These are phyloP conservation scores for Ceratocystis colombiana DNA, from an alignment of 2,329 filamentous ascomycete genomes.

Conservation along the genomic window DNA sequence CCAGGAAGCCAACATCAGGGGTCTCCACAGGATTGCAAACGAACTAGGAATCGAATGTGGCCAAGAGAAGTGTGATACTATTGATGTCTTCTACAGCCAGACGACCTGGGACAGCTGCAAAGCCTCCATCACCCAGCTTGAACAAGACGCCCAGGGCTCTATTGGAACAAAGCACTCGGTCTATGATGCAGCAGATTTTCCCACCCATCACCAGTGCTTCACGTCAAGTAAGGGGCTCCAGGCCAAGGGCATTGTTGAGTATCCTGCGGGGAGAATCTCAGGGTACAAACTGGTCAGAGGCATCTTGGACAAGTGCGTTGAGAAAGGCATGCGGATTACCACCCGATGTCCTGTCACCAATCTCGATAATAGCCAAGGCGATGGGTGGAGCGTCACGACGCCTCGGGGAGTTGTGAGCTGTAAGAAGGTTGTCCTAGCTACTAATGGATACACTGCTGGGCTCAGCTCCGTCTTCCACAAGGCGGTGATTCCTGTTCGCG, in stretches of 20 bases:
- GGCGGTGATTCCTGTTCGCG: conserved; percentile 28
- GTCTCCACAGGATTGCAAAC: conserved; percentile 24
- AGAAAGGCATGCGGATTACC: conserved; percentile 20
- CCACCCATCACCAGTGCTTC: conserved; percentile 15
- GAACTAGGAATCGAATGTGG: conserved; percentile 25
- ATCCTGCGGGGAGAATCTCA: conserved; percentile 23
- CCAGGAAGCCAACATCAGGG: conserved; percentile 25
- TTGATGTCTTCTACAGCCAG: conserved; percentile 22
- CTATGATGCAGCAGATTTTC: conserved; percentile 4
- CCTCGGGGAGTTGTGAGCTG: conserved; percentile 27
- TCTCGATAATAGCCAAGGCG: neutral
- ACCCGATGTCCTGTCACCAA: conserved; percentile 21
- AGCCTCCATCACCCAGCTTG: conserved; percentile 17
- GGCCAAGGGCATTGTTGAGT: conserved; percentile 20
- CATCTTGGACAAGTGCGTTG: conserved; percentile 20
- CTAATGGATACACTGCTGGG: conserved; percentile 30
- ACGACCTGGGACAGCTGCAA: conserved; percentile 20
- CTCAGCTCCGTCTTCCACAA: conserved; percentile 25
- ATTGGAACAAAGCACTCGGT: conserved; percentile 1
- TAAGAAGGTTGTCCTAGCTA: conserved; percentile 29
- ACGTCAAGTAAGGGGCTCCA: conserved; percentile 7
- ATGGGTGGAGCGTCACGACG: conserved; percentile 26
- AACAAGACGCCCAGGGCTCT: conserved; percentile 1
- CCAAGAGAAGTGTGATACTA: conserved; percentile 22
- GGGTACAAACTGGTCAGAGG: conserved; percentile 22